Evolutionary conservation across 1,284 basidiomycete genomes (phyloP), one percentile per base, ranked within the genome.

Genomic region (Trichosporon asahii): DNA sequence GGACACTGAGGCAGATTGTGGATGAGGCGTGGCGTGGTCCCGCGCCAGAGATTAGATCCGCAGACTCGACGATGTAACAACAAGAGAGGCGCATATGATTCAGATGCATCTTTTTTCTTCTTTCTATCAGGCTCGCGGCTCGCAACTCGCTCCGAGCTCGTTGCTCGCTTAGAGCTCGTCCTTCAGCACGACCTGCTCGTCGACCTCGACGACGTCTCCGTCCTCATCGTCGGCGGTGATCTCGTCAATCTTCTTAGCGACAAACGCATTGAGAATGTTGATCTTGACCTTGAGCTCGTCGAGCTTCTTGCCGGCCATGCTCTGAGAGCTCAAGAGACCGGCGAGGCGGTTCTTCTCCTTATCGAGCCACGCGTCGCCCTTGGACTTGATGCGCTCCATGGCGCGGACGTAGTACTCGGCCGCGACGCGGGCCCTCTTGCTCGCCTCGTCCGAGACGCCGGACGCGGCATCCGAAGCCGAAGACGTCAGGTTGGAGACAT

Each of bases 281-380:
- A 88, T 87, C 86, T 95, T 96, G 83, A 92, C 88, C 85, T 94
- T 92, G 78, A 98, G 89, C 85, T 98, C 94, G 82, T 99, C 96
- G 63, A 95, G 85, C 85, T 98, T 98, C 67, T 87, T 84, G 0
- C 88, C 86, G 23, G 85, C 87, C 53, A 98, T 85, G 44, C 86
- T 78, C 7, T 82, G 78, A 7, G 80, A 81, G 2, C 74, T 72
- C 68, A 82, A 76, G 12, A 85, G 77, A 64, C 79, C 80, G 66
- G 80, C 75, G 61, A 85, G 79, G 46, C 96, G 89, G 78, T 88
- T 89, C 61, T 88, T 85, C 85, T 99, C 96, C 86, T 95, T 96
- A 80, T 89, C 87, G 68, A 98, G 79, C 85, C 96, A 98, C 35
- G 84, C 88, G 75, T 91, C 89, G 40, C 89, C 87, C 66, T 89